Percentiles rank a stretch among this genome's conserved stretches.
phyloP scores from a whole-genome alignment of 1,284 basidiomycete species.

The Cryptococcus sp. region DNA sequence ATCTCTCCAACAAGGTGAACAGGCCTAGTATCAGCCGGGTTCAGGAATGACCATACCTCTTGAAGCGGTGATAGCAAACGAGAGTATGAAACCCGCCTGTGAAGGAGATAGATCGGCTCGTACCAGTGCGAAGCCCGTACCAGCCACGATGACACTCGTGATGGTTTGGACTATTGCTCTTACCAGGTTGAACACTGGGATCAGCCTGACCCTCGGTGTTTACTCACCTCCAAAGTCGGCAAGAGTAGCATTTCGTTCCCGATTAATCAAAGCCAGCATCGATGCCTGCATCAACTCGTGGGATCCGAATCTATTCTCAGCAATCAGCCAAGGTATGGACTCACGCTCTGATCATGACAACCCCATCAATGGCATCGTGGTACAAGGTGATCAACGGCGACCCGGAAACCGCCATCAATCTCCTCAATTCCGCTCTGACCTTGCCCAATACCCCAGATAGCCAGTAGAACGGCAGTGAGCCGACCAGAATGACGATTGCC shows the following conservation, averaged over 20 bases:
- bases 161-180: constrained; percentile 28
- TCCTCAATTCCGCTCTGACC: constrained; percentile 39
- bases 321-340: constrained; percentile 2
- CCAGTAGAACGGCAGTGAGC: background rate
- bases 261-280: constrained; percentile 36
- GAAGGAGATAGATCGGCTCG: constrained; percentile 41
- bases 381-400: constrained; percentile 50
- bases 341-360: constrained; percentile 49
- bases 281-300: constrained; percentile 36
- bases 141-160: constrained; percentile 33
- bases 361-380: constrained; percentile 49
- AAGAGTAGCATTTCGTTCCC: constrained; percentile 30
- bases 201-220: background rate
- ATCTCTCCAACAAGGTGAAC: constrained; percentile 32
- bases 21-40: constrained; percentile 26
- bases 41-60: constrained; percentile 21
- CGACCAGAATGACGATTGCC: background rate
- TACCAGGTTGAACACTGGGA: constrained; percentile 35
- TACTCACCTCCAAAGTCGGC: constrained; percentile 32
- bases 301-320: constrained; percentile 30
- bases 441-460: constrained; percentile 22
- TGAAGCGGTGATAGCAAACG: constrained; percentile 45
- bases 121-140: constrained; percentile 49
- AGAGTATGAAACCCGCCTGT: constrained; percentile 49
- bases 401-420: constrained; percentile 40